phyloP scores from a whole-genome alignment of 352 stramenopile species.

The Globisporangium canariense region DNA sequence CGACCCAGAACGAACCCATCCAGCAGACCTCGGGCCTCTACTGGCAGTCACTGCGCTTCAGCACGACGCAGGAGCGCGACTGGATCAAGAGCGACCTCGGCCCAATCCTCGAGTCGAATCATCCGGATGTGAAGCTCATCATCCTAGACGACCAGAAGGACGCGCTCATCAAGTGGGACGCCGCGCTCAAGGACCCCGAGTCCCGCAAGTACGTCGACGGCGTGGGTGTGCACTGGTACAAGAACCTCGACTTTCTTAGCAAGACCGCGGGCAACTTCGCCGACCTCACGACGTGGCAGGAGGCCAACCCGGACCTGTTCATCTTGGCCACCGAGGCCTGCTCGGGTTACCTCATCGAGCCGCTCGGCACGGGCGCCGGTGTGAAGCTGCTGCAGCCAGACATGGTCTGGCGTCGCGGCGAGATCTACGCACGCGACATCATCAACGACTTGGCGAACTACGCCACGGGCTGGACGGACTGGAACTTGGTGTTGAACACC shows the following conservation, averaged over 20 bases:
- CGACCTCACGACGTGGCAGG: constrained; percentile 47
- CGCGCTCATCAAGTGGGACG: constrained; percentile 39
- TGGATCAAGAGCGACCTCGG: constrained; percentile 83
- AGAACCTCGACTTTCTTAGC: constrained; percentile 51
- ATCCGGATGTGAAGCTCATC: constrained; percentile 83
- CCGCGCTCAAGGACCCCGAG: constrained; percentile 43
- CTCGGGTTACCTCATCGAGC: constrained; percentile 49
- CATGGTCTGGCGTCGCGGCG: constrained; percentile 58
- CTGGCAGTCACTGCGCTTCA: constrained; percentile 62
- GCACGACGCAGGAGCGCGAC: constrained; percentile 34
- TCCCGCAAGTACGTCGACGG: constrained; percentile 73
- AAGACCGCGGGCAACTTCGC: constrained; percentile 45
- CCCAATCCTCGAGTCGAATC: constrained; percentile 51
- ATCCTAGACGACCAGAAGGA: constrained; percentile 84
- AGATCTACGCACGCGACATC: constrained; percentile 85
- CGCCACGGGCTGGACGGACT: constrained; percentile 82
- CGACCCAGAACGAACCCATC: constrained; percentile 84
- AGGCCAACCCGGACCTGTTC: constrained; percentile 64
- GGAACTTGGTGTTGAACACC: constrained; percentile 84
- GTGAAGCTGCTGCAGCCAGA: constrained; percentile 40
- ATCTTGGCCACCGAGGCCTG: constrained; percentile 85
- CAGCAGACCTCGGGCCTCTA: constrained; percentile 29
- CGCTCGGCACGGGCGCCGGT: constrained; percentile 42
- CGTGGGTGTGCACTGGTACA: constrained; percentile 88
- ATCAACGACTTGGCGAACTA: constrained; percentile 83